Conservation (phyloP, 2,329 filamentous ascomycete genomes). For the Aureobasidium sp. region DNA sequence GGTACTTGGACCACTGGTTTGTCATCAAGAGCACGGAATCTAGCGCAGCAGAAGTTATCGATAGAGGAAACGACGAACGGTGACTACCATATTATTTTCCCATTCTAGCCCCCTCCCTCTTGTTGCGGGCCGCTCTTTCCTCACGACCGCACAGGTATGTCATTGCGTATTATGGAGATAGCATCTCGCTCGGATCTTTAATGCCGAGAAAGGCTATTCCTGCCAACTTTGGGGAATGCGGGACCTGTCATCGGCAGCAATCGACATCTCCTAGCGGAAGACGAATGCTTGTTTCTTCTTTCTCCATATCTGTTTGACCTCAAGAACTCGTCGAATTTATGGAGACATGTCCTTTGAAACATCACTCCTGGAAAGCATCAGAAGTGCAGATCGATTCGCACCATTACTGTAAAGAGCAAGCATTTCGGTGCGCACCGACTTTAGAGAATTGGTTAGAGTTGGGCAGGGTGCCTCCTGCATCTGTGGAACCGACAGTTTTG, state of each 20-base stretch:
- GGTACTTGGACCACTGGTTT: not conserved
- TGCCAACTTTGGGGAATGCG: not conserved
- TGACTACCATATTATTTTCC: not conserved
- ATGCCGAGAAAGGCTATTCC: conserved; percentile 2
- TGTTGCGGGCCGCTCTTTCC: not conserved
- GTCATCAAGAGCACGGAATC: not conserved
- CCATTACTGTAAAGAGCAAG: too few relatives aligned
- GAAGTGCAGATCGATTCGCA: too few relatives aligned
- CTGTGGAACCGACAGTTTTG: too few relatives aligned
- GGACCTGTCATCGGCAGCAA: conserved; percentile 1
- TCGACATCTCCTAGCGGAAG: not conserved
- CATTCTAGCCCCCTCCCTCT: not conserved
- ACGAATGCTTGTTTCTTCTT: not conserved
- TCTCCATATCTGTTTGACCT: not conserved
- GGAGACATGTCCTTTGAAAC: too few relatives aligned
- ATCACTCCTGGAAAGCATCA: too few relatives aligned
- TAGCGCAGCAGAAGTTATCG: not conserved
- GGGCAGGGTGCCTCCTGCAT: too few relatives aligned
- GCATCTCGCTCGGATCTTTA: not conserved
- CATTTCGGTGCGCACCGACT: too few relatives aligned
- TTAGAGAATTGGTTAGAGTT: too few relatives aligned
- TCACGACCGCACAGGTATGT: not conserved
- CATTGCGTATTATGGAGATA: not conserved
- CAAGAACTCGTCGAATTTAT: too few relatives aligned
- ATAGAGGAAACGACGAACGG: not conserved